Base-by-base conservation (phyloP, 1,139 yeast genomes). In the Taphrina confusa region DNA sequence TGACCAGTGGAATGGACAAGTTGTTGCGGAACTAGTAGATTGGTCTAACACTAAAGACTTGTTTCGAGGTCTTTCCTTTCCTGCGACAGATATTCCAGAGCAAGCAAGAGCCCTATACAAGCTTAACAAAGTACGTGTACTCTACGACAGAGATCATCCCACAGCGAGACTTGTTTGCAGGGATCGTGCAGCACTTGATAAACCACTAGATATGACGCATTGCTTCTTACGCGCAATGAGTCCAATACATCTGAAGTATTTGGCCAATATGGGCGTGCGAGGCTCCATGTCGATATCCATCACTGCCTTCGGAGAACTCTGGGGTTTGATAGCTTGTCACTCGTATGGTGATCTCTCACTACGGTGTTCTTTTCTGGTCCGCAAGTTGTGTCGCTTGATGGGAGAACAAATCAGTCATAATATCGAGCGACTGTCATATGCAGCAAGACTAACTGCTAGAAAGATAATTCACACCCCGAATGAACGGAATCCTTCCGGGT, bases 1-100 rank as follows among this genome's bases (percentile, higher is more conserved):
- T 28, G 61, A 57, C 16, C 54, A 57, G n/a, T 57, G 57, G 56
- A 57, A 57, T 18, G 61, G 61, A 2, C 61, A 57, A 22, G 61
- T 57, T 2, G 61, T 57, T 1, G 56, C 61, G 12, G 61, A 57
- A 28, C 37, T 57, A 11, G 61, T 57, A 3, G 61, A 57, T 23
- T 49, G 61, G 56, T 18, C 30, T 6, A 33, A 31, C 20, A 57
- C 61, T n/a, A 57, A 57, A 50, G 61, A 57, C 34, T 46, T 57
- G 14, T 57, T 49, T 31, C 50, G 42, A 31, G 61, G 61, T 5
- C 56, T 57, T 9, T 45, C 51, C 40, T 57, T 57, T 23, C 61
- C 61, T 9, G 57, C 57, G 4, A 57, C 61, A 11, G 61, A 57
- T 18, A 57, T 57, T n/a, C 61, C 61, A 4, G 51, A 28, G 14